phyloP scores from a whole-genome alignment of 345 rosid genomes.

The Mallotus nudiflorus region DNA sequence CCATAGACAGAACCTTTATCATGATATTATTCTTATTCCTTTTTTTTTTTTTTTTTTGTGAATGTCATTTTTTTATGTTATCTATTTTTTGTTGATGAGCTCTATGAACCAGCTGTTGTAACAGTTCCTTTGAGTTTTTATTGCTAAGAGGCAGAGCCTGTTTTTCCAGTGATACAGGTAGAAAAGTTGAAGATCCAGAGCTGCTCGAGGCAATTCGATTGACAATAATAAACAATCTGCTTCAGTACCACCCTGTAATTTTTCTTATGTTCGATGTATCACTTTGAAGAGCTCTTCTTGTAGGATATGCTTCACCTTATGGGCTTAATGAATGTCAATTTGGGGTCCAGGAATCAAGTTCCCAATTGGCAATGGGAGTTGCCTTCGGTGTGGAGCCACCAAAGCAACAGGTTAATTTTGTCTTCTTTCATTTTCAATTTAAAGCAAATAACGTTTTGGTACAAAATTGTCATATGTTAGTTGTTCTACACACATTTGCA shows the following conservation, averaged over 20 bases:
- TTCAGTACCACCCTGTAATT: constrained; percentile 90
- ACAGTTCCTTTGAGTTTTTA: constrained; percentile 5
- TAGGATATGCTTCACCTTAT: constrained; percentile 4
- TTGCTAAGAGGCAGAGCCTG: constrained; percentile 16
- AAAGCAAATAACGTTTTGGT: neutral
- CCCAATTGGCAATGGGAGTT: constrained; percentile 92
- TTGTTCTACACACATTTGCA: neutral
- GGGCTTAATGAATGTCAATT: constrained; percentile 22
- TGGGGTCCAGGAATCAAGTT: constrained; percentile 82
- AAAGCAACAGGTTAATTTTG: constrained; percentile 44
- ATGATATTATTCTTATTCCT: too few relatives aligned
- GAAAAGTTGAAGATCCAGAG: constrained; percentile 95
- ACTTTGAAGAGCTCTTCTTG: neutral
- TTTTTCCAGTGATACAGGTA: constrained; percentile 74
- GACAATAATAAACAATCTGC: constrained; percentile 86
- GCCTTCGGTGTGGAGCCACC: constrained; percentile 93
- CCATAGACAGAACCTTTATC: too few relatives aligned
- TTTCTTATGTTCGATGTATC: constrained; percentile 8
- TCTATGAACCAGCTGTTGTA: constrained; percentile 2
- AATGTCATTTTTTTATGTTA: neutral
- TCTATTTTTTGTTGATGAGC: neutral
- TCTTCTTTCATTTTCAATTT: neutral
- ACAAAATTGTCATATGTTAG: neutral
- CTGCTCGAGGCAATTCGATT: constrained; percentile 95
- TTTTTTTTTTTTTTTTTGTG: too few relatives aligned